These are phyloP conservation scores for Hibiscus trionum DNA, from an alignment of 345 rosid species.

Conservation along the genomic window DNA sequence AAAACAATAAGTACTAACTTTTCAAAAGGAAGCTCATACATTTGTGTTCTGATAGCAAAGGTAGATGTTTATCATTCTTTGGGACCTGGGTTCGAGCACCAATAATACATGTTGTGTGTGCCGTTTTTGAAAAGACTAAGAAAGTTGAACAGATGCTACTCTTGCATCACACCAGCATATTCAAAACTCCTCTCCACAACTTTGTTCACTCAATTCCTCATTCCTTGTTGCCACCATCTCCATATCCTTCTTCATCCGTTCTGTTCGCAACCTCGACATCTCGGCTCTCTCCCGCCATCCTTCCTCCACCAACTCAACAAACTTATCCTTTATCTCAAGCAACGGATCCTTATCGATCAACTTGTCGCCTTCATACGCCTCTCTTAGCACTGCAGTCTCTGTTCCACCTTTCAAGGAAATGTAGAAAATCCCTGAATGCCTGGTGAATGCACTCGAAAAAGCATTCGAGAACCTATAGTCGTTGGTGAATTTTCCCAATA, in stretches of 20 bases:
- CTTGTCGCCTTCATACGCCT: slow-evolving; percentile 54
- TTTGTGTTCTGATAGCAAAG: no score
- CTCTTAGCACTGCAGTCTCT: slow-evolving; percentile 72
- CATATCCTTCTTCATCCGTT: slow-evolving; percentile 35
- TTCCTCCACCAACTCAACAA: slow-evolving; percentile 48
- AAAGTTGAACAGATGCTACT: no score
- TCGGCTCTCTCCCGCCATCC: slow-evolving; percentile 64
- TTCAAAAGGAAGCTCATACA: no score
- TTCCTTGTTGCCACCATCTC: slow-evolving; percentile 28
- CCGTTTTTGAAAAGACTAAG: no score
- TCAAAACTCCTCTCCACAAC: slow-evolving; percentile 18
- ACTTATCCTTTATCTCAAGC: slow-evolving; percentile 62
- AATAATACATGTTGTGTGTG: no score
- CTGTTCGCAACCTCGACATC: slow-evolving; percentile 28
- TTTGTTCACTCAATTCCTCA: slow-evolving; percentile 16
- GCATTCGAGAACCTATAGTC: slow-evolving; percentile 76
- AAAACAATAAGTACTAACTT: background rate
- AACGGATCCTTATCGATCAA: slow-evolving; percentile 64
- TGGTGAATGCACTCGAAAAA: slow-evolving; percentile 64
- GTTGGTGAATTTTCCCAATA: slow-evolving; percentile 66
- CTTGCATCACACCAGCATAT: no score
- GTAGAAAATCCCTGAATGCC: slow-evolving; percentile 88
- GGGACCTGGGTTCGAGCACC: no score
- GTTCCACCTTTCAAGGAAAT: slow-evolving; percentile 80
- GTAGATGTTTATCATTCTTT: no score